Conservation (phyloP, 192 early-diverging fungal genomes). For the Coemansia asiatica region DNA sequence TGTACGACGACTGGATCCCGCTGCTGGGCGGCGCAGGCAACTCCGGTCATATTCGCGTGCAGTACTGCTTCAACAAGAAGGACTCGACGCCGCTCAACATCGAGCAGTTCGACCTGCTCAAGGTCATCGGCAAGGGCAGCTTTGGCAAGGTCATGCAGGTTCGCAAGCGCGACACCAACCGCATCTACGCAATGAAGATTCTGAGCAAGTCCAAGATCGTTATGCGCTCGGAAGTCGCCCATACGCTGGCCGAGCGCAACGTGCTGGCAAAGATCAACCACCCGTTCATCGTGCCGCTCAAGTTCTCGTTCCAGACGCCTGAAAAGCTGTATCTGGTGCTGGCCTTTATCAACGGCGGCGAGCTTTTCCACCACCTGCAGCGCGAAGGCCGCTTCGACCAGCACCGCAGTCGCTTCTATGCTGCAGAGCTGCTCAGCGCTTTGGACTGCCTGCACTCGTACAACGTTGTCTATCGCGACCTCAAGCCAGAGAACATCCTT, state of each 20-base stretch:
- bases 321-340: slow-evolving; percentile 95
- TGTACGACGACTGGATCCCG: slow-evolving; percentile 67
- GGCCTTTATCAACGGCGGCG: slow-evolving; percentile 95
- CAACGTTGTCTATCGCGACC: slow-evolving; percentile 88
- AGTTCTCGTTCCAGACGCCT: slow-evolving; percentile 91
- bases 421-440: slow-evolving; percentile 87
- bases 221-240: slow-evolving; percentile 86
- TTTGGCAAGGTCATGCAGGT: slow-evolving; percentile 98
- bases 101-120: slow-evolving; percentile 91
- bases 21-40: slow-evolving; percentile 59
- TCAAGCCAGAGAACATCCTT: slow-evolving; percentile 95
- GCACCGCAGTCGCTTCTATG: slow-evolving; percentile 88
- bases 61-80: slow-evolving; percentile 70
- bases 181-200: slow-evolving; percentile 98
- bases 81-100: slow-evolving; percentile 73
- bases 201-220: slow-evolving; percentile 93
- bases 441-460: slow-evolving; percentile 90
- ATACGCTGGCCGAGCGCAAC: slow-evolving; percentile 90
- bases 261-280: slow-evolving; percentile 87
- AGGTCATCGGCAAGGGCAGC: slow-evolving; percentile 94
- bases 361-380: slow-evolving; percentile 94
- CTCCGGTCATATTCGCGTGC: slow-evolving; percentile 70
- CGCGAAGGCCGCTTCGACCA: slow-evolving; percentile 85
- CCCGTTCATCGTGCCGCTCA: slow-evolving; percentile 92
- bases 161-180: slow-evolving; percentile 84